Percentiles rank a stretch among this genome's conserved stretches.
Evolutionary conservation across 352 stramenopile species (phyloP).

Genomic region (Pythium vanterpoolii): DNA sequence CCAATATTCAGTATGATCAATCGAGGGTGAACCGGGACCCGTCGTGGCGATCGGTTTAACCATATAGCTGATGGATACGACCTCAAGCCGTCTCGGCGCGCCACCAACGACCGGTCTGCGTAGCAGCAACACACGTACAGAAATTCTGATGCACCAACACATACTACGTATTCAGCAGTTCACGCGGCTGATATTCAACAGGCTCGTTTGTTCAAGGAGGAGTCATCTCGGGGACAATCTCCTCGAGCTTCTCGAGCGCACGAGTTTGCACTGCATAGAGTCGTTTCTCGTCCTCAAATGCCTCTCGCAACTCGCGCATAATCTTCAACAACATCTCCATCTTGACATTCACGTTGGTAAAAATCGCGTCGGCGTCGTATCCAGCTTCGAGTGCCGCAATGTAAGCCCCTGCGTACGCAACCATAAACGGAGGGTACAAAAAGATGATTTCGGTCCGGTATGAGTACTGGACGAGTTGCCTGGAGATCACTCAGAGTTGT

Average conservation of each 20-base stretch:
- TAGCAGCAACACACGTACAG: neutral
- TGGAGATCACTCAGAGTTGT: conserved; percentile 13
- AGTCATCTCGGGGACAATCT: conserved; percentile 67
- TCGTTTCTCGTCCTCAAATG: conserved; percentile 73
- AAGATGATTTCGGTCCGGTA: conserved; percentile 87
- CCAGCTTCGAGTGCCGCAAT: conserved; percentile 74
- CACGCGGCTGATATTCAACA: no score
- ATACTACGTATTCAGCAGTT: no score
- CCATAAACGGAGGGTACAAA: conserved; percentile 83
- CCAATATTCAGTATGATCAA: no score
- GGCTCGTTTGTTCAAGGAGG: conserved; percentile 30
- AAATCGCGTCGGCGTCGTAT: conserved; percentile 76
- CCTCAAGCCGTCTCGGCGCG: no score
- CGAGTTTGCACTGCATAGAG: conserved; percentile 55
- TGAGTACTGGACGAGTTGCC: conserved; percentile 86
- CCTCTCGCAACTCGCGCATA: conserved; percentile 67
- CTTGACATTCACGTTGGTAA: conserved; percentile 80
- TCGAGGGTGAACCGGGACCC: no score
- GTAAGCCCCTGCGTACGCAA: conserved; percentile 80
- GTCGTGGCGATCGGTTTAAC: no score
- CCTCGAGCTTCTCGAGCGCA: conserved; percentile 76
- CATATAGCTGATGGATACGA: no score
- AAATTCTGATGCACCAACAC: no score
- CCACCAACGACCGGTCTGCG: no score
- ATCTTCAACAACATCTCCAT: conserved; percentile 78